Conservation (phyloP, 371 early-diverging fungal genomes). For the Circinella minor region DNA sequence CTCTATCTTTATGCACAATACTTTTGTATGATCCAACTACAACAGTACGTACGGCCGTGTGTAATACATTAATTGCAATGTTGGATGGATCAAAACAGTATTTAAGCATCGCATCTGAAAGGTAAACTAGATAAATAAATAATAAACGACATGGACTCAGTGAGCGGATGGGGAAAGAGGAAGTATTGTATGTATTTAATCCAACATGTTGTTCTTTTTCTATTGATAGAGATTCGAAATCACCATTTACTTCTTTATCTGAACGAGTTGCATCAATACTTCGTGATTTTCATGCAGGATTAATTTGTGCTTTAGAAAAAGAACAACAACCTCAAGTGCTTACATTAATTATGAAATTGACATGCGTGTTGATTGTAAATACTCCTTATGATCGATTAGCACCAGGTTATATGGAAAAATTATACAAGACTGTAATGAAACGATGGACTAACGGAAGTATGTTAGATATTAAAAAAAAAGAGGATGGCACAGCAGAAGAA, state of each 20-base stretch:
- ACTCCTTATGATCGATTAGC: slow-evolving; percentile 54
- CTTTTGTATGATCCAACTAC: slow-evolving; percentile 45
- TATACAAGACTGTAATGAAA: slow-evolving; percentile 29
- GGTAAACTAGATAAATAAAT: slow-evolving; percentile 27
- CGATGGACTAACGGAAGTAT: slow-evolving; percentile 38
- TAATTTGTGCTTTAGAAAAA: slow-evolving; percentile 38
- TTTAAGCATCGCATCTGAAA: slow-evolving; percentile 62
- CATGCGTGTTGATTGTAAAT: slow-evolving; percentile 41
- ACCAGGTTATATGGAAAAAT: slow-evolving; percentile 33
- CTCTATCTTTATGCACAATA: slow-evolving; percentile 51
- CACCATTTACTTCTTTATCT: slow-evolving; percentile 54
- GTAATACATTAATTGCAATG: slow-evolving; percentile 58
- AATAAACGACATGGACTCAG: too few relatives aligned
- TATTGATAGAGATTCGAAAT: slow-evolving; percentile 24
- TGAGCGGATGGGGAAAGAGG: too few relatives aligned
- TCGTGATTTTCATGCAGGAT: slow-evolving; percentile 48
- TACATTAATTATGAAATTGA: slow-evolving; percentile 37
- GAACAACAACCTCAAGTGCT: slow-evolving; percentile 40
- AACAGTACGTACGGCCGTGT: slow-evolving; percentile 60
- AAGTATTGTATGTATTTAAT: too few relatives aligned
- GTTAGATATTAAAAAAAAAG: neutral
- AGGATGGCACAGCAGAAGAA: neutral
- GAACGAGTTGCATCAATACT: slow-evolving; percentile 46
- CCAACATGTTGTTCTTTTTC: too few relatives aligned
- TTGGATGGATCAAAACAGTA: slow-evolving; percentile 66